phyloP scores from a whole-genome alignment of 2,329 filamentous ascomycete species.

The Curvularia hawaiiensis region DNA sequence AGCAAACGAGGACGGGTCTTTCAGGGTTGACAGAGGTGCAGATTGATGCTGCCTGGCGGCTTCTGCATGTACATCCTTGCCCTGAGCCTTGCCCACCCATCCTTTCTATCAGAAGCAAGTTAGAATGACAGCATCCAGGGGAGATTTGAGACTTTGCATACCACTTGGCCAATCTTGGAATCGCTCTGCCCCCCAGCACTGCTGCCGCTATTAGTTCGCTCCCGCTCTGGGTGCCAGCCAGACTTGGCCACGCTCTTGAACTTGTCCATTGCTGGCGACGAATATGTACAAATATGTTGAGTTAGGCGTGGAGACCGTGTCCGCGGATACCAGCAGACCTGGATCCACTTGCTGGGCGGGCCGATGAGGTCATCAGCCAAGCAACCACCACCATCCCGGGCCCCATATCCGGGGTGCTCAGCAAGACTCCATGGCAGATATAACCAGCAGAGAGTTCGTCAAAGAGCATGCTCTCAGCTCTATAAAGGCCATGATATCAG shows the following conservation, averaged over 20 bases:
- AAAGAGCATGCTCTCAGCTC: background rate
- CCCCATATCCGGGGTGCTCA: background rate
- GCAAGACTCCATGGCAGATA: background rate
- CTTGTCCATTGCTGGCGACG: conserved; percentile 39
- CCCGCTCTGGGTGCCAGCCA: conserved; percentile 54
- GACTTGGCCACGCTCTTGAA: conserved; percentile 52
- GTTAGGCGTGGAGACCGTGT: conserved; percentile 17
- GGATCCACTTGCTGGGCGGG: conserved; percentile 9
- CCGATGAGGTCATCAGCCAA: conserved; percentile 34
- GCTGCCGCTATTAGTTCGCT: conserved; percentile 11
- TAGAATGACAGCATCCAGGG: conserved; percentile 4
- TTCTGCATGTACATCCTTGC: conserved; percentile 51
- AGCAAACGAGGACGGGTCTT: conserved; percentile 77
- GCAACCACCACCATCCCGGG: conserved; percentile 10
- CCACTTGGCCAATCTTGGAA: conserved; percentile 59
- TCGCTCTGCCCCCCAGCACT: conserved; percentile 45
- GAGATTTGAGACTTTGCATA: conserved; percentile 52
- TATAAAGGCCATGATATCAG: background rate
- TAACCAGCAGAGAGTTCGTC: background rate
- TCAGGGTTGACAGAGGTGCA: conserved; percentile 70
- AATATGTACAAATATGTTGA: conserved; percentile 6
- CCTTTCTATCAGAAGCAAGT: conserved; percentile 53
- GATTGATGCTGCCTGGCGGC: conserved; percentile 56
- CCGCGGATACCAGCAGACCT: conserved; percentile 12
- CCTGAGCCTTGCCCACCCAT: conserved; percentile 59